These are phyloP conservation scores for Buddleja alternifolia DNA, from an alignment of 257 asterid genomes.

Conservation along the genomic window DNA sequence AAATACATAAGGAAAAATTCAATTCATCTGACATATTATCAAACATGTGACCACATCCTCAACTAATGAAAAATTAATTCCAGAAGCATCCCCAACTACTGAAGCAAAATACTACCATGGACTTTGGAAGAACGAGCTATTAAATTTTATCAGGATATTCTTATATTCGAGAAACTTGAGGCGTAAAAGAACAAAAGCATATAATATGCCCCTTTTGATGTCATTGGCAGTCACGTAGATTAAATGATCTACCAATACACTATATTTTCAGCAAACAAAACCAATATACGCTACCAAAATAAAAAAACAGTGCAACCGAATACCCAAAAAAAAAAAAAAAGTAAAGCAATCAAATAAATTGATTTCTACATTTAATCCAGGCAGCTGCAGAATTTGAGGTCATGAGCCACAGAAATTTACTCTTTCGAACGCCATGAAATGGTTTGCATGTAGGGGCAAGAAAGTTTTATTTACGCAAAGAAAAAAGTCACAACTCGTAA, in stretches of 20 bases:
- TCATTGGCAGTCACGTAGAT: neutral
- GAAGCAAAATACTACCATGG: constrained; percentile 1
- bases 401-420: neutral
- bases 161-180: neutral
- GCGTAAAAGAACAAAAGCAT: neutral
- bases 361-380: neutral
- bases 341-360: neutral
- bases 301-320: neutral
- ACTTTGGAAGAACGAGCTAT: neutral
- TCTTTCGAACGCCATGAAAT: neutral
- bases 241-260: no score
- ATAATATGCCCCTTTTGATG: neutral
- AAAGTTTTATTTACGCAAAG: neutral
- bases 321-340: neutral
- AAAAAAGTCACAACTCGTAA: no score
- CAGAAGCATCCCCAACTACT: neutral
- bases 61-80: neutral
- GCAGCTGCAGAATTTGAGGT: neutral
- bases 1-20: neutral
- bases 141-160: neutral
- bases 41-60: neutral
- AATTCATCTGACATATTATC: neutral
- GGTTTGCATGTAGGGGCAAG: neutral
- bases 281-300: neutral
- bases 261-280: no score